Conservation (phyloP, 1,284 basidiomycete species). For the Ceratobasidium sp. region DNA sequence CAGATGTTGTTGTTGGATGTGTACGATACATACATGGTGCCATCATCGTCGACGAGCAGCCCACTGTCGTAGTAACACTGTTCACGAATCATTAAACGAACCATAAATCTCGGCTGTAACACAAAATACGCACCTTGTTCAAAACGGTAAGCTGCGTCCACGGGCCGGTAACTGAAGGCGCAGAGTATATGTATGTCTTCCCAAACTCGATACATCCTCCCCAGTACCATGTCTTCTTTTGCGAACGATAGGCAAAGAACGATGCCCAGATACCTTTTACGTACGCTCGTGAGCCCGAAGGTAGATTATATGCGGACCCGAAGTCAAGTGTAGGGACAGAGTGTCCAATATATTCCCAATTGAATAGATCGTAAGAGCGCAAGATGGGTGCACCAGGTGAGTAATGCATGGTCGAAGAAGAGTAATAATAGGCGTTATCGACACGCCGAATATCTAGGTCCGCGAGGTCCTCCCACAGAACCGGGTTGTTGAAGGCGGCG, state of each 20-base stretch:
- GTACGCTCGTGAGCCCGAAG: constrained; percentile 50
- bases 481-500: constrained; percentile 50
- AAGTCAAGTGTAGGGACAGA: constrained; percentile 53
- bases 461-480: constrained; percentile 53
- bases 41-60: constrained; percentile 45
- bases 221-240: constrained; percentile 53
- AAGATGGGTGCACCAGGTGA: constrained; percentile 54
- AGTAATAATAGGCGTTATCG: constrained; percentile 52
- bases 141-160: constrained; percentile 42
- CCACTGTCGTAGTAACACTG: constrained; percentile 46
- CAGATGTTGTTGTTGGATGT: constrained; percentile 14
- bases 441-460: constrained; percentile 51
- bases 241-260: constrained; percentile 50
- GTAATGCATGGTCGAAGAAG: constrained; percentile 47
- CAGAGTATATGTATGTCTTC: constrained; percentile 50
- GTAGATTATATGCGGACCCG: constrained; percentile 51
- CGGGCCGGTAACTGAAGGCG: constrained; percentile 12
- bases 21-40: constrained; percentile 45
- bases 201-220: constrained; percentile 53
- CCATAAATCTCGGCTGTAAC: constrained; percentile 39
- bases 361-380: constrained; percentile 53
- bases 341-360: constrained; percentile 55
- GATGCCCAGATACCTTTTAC: constrained; percentile 54
- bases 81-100: not conserved
- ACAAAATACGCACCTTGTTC: constrained; percentile 50